Evolutionary conservation across 306 rosid genomes (phyloP).

Genomic region (Fragaria iinumae): DNA sequence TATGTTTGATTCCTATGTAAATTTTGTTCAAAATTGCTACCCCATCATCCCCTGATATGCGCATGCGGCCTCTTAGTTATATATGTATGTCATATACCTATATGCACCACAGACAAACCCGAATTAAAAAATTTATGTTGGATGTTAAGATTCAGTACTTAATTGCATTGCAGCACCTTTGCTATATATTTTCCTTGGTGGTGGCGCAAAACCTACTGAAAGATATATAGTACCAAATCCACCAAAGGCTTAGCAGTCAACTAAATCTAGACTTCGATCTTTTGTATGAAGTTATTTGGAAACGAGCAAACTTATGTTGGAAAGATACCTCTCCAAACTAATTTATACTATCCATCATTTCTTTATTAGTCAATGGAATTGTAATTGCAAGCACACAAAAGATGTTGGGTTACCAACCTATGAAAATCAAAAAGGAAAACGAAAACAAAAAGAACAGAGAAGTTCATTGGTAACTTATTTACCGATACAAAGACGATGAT

Average conservation of each 20-base stretch:
- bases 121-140: no score
- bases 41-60: no score
- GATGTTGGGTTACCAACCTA: background rate
- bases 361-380: background rate
- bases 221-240: background rate
- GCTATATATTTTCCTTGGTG: background rate
- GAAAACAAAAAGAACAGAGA: background rate
- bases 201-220: background rate
- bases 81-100: no score
- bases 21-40: no score
- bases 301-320: background rate
- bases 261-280: background rate
- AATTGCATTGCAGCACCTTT: background rate
- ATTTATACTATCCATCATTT: background rate
- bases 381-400: background rate
- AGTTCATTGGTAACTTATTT: background rate
- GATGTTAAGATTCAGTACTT: background rate
- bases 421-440: background rate
- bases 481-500: background rate
- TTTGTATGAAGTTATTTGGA: background rate
- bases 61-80: no score
- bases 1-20: no score
- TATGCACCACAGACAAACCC: no score
- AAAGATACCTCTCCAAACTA: background rate
- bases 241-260: background rate